Evolutionary conservation across 805 yeast species (phyloP).

Genomic region (Isabelozyma rhagii): DNA sequence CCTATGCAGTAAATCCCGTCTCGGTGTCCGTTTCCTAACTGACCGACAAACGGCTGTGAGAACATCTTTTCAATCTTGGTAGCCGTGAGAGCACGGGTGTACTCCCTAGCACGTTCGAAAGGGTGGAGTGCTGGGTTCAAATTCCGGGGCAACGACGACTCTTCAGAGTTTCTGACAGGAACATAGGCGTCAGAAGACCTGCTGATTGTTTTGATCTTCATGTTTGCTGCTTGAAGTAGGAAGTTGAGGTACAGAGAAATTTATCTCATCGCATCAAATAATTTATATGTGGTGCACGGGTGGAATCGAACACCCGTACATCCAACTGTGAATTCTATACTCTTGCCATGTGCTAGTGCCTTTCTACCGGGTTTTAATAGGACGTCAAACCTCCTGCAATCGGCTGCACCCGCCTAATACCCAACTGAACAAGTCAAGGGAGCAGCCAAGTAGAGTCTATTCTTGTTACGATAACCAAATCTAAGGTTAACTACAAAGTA

Average conservation of each 20-base stretch:
- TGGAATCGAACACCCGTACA: not conserved
- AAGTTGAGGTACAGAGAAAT: not conserved
- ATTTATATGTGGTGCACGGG: not conserved
- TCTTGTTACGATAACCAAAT: not conserved
- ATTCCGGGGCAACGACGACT: conserved; percentile 82
- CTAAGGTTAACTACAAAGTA: not conserved
- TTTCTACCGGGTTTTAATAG: too few relatives aligned
- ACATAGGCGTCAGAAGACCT: conserved; percentile 90
- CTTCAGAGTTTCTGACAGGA: conserved; percentile 89
- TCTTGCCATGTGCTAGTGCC: too few relatives aligned
- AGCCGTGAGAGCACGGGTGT: conserved; percentile 90
- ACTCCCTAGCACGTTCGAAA: conserved; percentile 94
- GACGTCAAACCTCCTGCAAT: too few relatives aligned
- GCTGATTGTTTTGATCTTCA: conserved; percentile 86
- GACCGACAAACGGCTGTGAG: conserved; percentile 96
- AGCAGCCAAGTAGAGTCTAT: too few relatives aligned
- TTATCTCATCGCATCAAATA: not conserved
- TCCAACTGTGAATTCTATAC: not conserved
- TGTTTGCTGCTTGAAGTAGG: conserved; percentile 10
- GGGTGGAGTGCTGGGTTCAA: conserved; percentile 94
- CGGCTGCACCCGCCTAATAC: too few relatives aligned
- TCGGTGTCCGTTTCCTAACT: conserved; percentile 89
- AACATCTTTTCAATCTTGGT: conserved; percentile 94
- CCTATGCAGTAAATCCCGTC: conserved; percentile 92
- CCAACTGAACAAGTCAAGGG: too few relatives aligned